phyloP scores from a whole-genome alignment of 768 basidiomycete species.

The Podaxis pistillaris region DNA sequence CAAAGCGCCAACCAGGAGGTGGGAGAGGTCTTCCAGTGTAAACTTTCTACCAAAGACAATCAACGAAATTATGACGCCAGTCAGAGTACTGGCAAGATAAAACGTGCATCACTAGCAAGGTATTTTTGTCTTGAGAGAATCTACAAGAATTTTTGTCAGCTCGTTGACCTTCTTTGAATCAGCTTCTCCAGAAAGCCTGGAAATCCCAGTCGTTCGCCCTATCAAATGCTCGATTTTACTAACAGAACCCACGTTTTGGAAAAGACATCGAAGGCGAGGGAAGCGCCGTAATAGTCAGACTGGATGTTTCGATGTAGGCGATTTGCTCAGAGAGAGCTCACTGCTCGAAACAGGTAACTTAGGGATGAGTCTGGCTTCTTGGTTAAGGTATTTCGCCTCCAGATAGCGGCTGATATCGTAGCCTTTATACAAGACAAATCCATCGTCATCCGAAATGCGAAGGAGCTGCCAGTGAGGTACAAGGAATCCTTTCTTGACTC shows the following conservation, averaged over 20 bases:
- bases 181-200: not conserved
- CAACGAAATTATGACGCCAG: not conserved
- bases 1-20: not conserved
- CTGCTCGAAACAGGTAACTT: slow-evolving; percentile 25
- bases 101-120: slow-evolving; percentile 48
- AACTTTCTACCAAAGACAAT: not conserved
- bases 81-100: not conserved
- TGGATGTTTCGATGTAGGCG: slow-evolving; percentile 46
- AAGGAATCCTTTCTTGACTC: not conserved
- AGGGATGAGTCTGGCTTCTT: slow-evolving; percentile 54
- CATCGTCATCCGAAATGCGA: slow-evolving; percentile 51
- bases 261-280: slow-evolving; percentile 46
- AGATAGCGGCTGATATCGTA: slow-evolving; percentile 64
- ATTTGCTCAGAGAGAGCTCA: slow-evolving; percentile 52
- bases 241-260: slow-evolving; percentile 42
- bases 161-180: slow-evolving; percentile 26
- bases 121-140: slow-evolving; percentile 58
- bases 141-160: slow-evolving; percentile 28
- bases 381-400: slow-evolving; percentile 48
- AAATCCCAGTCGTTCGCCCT: not conserved
- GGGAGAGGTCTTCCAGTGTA: slow-evolving; percentile 14
- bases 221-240: not conserved
- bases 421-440: slow-evolving; percentile 62
- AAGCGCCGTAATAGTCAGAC: slow-evolving; percentile 51
- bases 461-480: not conserved